Conservation (phyloP, 1,284 basidiomycete species). For the Ustilago cynodontis region DNA sequence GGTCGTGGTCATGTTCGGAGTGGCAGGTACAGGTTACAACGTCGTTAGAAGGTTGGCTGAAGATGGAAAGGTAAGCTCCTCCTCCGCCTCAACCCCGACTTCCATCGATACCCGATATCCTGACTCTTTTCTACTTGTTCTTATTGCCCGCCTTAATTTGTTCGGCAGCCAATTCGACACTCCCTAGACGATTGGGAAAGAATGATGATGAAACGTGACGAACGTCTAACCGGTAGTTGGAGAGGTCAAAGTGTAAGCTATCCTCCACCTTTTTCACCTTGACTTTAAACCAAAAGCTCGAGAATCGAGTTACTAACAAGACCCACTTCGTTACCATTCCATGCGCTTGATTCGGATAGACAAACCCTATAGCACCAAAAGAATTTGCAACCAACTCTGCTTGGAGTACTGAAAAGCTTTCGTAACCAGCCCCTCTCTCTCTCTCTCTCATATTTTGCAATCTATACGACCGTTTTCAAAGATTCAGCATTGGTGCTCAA, state of each 20-base stretch:
- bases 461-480: background rate
- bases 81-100: background rate
- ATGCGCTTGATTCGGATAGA: conserved; percentile 28
- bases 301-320: background rate
- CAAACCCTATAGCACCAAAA: conserved; percentile 61
- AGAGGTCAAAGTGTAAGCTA: conserved; percentile 68
- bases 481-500: background rate
- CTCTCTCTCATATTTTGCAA: background rate
- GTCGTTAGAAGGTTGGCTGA: conserved; percentile 62
- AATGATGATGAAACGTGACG: conserved; percentile 69
- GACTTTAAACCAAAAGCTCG: background rate
- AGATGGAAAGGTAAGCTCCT: conserved; percentile 66
- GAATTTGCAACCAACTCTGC: conserved; percentile 67
- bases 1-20: conserved; percentile 68
- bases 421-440: conserved; percentile 1
- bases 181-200: conserved; percentile 68
- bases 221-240: conserved; percentile 64
- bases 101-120: background rate
- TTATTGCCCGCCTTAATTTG: background rate
- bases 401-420: conserved; percentile 64
- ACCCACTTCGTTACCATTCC: too few relatives aligned
- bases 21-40: conserved; percentile 68
- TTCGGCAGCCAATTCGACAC: conserved; percentile 61
- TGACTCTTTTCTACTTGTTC: background rate
- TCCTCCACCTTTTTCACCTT: background rate